Percentiles rank a stretch among this genome's conserved stretches.
Conservation (phyloP, 1,284 basidiomycete species). For the Tranzscheliella williamsii region DNA sequence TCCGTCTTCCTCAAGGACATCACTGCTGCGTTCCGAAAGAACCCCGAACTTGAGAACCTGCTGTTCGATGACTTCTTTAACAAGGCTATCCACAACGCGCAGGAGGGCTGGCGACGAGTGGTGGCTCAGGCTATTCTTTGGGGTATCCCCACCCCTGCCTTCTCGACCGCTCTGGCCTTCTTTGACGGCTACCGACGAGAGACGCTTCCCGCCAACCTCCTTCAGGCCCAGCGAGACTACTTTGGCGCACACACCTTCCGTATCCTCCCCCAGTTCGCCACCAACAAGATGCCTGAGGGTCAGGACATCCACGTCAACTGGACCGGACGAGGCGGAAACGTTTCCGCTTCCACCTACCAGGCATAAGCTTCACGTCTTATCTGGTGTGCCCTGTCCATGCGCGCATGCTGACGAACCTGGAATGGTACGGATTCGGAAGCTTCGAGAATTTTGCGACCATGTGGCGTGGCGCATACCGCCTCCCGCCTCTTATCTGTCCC, state of each 20-base stretch:
- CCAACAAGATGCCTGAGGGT: constrained; percentile 67
- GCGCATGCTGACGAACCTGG: not conserved
- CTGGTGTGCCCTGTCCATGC: not conserved
- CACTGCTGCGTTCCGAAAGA: constrained; percentile 87
- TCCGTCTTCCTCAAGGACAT: constrained; percentile 62
- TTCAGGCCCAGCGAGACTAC: constrained; percentile 80
- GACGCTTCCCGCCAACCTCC: constrained; percentile 83
- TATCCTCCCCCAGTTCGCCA: constrained; percentile 54
- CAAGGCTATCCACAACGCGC: constrained; percentile 87
- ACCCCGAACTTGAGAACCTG: constrained; percentile 82
- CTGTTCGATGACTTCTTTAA: constrained; percentile 98
- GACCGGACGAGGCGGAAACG: constrained; percentile 90
- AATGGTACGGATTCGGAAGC: not conserved
- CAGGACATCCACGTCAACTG: constrained; percentile 73
- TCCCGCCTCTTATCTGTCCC: constrained; percentile 1
- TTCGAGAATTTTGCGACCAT: not conserved
- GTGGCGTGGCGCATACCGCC: too few species aligned
- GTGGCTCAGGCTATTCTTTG: constrained; percentile 94
- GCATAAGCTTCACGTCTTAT: constrained; percentile 68
- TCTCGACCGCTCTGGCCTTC: constrained; percentile 96
- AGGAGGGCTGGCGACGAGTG: constrained; percentile 97
- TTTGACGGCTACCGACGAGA: constrained; percentile 93
- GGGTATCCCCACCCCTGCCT: constrained; percentile 95
- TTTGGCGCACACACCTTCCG: constrained; percentile 60
- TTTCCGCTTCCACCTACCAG: constrained; percentile 88